Base-by-base conservation (phyloP, 345 rosid genomes). In the Dipteronia sinensis region DNA sequence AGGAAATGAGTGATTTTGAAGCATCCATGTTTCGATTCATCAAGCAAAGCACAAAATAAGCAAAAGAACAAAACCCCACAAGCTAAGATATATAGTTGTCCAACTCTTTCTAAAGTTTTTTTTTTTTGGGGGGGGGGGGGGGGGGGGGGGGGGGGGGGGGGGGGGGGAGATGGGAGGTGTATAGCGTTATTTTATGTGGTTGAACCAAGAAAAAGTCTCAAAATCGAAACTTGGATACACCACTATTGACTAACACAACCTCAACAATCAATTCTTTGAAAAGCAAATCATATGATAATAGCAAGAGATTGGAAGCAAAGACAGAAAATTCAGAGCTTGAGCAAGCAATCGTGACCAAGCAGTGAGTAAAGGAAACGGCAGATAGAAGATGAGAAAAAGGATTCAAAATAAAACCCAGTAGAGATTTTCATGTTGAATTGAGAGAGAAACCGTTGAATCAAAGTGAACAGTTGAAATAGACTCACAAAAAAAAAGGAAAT, bases 121-220 rank as follows among this genome's bases (percentile, higher is more conserved):
- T 46, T 46, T 46, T 2, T 42, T 7, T 0, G 38, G n/a, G n/a
- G n/a, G n/a, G n/a, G n/a, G n/a, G n/a, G n/a, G n/a, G n/a, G n/a
- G n/a, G n/a, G n/a, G n/a, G n/a, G n/a, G n/a, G n/a, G n/a, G n/a
- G n/a, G n/a, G n/a, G n/a, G n/a, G n/a, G n/a, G n/a, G n/a, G n/a
- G n/a, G n/a, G n/a, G n/a, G n/a, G n/a, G 38, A 42, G 12, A 46
- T 22, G 72, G 80, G 34, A 73, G 76, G 40, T 38, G 15, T 46
- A 16, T 53, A 66, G 72, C 79, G 86, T 88, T 85, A 88, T 88
- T 88, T 88, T 84, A 88, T 88, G 90, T 84, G 87, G 79, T 67
- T 61, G 67, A 78, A 71, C 80, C 83, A 65, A 71, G 77, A 67
- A 59, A n/a, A n/a, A n/a, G n/a, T 67, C 27, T 73, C 42, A 61